These are phyloP conservation scores for Sarcocystis neurona DNA, from an alignment of 169 alveolate genomes.

Conservation along the genomic window DNA sequence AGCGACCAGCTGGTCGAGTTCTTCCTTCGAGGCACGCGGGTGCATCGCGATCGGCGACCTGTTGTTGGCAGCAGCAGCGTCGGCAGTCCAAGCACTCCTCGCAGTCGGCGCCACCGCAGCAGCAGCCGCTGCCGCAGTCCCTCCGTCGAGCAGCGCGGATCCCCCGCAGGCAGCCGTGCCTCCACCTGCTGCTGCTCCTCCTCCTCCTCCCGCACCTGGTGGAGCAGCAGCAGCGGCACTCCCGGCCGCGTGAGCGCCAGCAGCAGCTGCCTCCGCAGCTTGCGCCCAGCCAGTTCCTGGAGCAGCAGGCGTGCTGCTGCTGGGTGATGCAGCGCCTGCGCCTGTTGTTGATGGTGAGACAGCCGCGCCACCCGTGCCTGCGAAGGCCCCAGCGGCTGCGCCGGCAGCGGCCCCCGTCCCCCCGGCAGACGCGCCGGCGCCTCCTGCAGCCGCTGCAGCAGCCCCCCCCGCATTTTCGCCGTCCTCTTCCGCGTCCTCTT, in stretches of 20 bases:
- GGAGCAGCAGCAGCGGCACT: slow-evolving; percentile 9
- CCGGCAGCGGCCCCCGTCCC: slow-evolving; percentile 7
- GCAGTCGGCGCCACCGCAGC: no score
- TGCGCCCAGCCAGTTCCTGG: no score
- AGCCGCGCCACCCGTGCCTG: slow-evolving; percentile 42
- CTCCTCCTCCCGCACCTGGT: neutral
- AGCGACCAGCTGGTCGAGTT: neutral
- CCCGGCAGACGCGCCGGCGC: slow-evolving; percentile 6
- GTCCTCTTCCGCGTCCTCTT: neutral
- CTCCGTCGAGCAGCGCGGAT: no score
- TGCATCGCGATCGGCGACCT: slow-evolving; percentile 47
- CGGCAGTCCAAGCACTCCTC: no score
- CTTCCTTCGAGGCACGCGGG: slow-evolving; percentile 22
- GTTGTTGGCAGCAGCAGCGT: no score
- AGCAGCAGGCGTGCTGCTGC: no score
- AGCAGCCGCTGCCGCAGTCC: no score
- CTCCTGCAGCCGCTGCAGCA: neutral
- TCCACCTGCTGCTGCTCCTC: slow-evolving; percentile 51
- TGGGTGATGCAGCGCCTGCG: no score
- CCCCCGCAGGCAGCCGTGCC: slow-evolving; percentile 48
- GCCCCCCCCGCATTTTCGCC: slow-evolving; percentile 27
- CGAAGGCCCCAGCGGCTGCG: slow-evolving; percentile 47
- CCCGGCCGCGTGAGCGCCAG: no score
- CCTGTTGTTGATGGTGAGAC: no score
- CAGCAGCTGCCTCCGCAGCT: no score